Conservation (phyloP, 2,329 filamentous ascomycete genomes). For the Pyrenochaeta sp. region DNA sequence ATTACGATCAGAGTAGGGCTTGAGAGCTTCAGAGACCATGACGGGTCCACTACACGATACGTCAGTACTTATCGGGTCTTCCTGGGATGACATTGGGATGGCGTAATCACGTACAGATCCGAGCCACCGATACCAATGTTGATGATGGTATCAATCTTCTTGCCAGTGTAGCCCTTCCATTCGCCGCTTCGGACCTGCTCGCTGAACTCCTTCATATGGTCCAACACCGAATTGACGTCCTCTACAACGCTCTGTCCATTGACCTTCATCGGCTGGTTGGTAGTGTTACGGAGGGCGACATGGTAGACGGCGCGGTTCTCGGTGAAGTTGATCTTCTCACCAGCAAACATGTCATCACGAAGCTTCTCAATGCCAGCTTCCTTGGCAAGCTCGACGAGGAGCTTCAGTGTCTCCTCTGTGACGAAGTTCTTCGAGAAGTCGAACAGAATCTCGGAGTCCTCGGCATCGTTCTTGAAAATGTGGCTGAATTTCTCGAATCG, state of each 20-base stretch:
- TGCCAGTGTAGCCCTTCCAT: constrained; percentile 97
- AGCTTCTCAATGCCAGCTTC: constrained; percentile 92
- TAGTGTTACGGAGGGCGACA: constrained; percentile 88
- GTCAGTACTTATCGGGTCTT: constrained; percentile 21
- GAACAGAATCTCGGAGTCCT: constrained; percentile 88
- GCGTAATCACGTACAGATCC: constrained; percentile 76
- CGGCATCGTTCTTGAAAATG: constrained; percentile 80
- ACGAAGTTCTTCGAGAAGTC: constrained; percentile 99
- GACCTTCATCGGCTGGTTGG: constrained; percentile 81
- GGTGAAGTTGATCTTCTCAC: constrained; percentile 99
- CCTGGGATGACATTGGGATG: too few relatives aligned
- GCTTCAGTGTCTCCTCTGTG: constrained; percentile 86
- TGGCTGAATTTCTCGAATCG: constrained; percentile 92
- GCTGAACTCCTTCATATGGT: constrained; percentile 98
- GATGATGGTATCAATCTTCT: constrained; percentile 95
- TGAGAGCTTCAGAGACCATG: constrained; percentile 98
- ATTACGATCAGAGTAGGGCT: constrained; percentile 87
- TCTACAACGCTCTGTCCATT: constrained; percentile 94
- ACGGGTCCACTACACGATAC: constrained; percentile 75
- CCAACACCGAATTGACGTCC: constrained; percentile 87
- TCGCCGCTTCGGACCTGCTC: constrained; percentile 92
- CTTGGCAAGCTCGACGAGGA: constrained; percentile 88
- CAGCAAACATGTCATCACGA: constrained; percentile 95
- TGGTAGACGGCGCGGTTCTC: constrained; percentile 97
- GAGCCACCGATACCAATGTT: constrained; percentile 99